These are phyloP conservation scores for Turnera subulata DNA, from an alignment of 345 rosid genomes.

Conservation along the genomic window DNA sequence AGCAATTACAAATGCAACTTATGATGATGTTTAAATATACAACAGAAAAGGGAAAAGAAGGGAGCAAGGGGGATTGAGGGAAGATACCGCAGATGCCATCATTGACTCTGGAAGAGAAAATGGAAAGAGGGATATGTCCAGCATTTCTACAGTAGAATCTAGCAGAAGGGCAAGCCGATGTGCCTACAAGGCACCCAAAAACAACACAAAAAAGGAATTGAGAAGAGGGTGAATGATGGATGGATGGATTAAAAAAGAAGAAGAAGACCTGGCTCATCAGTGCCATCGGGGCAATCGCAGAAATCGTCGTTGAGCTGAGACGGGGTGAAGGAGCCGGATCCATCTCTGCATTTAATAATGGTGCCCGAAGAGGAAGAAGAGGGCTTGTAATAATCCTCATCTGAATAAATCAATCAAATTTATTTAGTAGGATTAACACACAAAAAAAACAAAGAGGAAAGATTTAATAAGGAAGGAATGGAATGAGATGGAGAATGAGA, in stretches of 20 bases:
- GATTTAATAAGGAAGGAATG: background rate
- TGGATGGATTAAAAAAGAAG: background rate
- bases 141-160: slow-evolving; percentile 81
- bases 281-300: slow-evolving; percentile 89
- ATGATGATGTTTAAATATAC: too few species aligned
- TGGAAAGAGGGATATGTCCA: slow-evolving; percentile 51
- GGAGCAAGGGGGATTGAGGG: background rate
- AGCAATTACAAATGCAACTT: too few species aligned
- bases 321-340: slow-evolving; percentile 68
- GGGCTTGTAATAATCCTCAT: slow-evolving; percentile 59
- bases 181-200: slow-evolving; percentile 45
- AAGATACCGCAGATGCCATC: slow-evolving; percentile 89
- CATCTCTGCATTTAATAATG: slow-evolving; percentile 67
- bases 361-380: slow-evolving; percentile 44
- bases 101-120: slow-evolving; percentile 90
- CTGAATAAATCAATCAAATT: slow-evolving; percentile 31
- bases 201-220: too few species aligned
- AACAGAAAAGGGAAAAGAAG: too few species aligned
- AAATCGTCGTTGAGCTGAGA: slow-evolving; percentile 88
- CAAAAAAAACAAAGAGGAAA: background rate
- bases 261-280: slow-evolving; percentile 81
- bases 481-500: background rate
- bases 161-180: slow-evolving; percentile 89
- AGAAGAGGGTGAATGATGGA: slow-evolving; percentile 4
- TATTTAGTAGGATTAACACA: background rate